These are phyloP conservation scores for Arabidopsis arenosa DNA, from an alignment of 345 rosid species.

Conservation along the genomic window DNA sequence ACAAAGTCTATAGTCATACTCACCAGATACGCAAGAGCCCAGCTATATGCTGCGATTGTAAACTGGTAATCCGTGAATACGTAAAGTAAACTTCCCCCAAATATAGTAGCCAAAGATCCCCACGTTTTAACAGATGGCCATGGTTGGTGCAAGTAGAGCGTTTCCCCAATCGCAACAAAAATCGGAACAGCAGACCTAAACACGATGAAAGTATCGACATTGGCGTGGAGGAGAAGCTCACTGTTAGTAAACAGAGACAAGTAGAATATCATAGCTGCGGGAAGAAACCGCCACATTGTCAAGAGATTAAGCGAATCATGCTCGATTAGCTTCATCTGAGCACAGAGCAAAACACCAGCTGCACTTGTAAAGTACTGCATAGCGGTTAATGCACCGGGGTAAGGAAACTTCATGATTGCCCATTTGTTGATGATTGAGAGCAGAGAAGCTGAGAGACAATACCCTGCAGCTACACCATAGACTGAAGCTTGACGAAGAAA, in stretches of 20 bases:
- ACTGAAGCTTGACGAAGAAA: slow-evolving; percentile 65
- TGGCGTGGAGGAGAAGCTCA: slow-evolving; percentile 95
- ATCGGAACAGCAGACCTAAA: slow-evolving; percentile 93
- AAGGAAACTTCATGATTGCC: slow-evolving; percentile 97
- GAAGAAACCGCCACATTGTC: slow-evolving; percentile 95
- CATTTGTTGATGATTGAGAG: slow-evolving; percentile 97
- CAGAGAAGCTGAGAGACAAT: slow-evolving; percentile 91
- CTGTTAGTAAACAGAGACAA: slow-evolving; percentile 94
- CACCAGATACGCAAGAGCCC: slow-evolving; percentile 90
- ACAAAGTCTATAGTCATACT: slow-evolving; percentile 98
- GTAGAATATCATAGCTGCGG: slow-evolving; percentile 92
- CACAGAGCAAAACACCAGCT: slow-evolving; percentile 73
- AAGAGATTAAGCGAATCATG: slow-evolving; percentile 67
- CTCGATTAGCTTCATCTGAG: slow-evolving; percentile 67
- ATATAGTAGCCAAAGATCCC: slow-evolving; percentile 78
- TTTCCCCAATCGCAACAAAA: slow-evolving; percentile 90
- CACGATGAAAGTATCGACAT: slow-evolving; percentile 95
- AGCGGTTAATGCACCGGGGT: slow-evolving; percentile 95
- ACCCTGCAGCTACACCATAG: slow-evolving; percentile 88
- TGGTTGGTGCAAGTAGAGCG: slow-evolving; percentile 80
- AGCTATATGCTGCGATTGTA: slow-evolving; percentile 77
- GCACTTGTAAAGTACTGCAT: slow-evolving; percentile 90
- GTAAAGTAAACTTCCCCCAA: slow-evolving; percentile 86
- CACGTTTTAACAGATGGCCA: slow-evolving; percentile 92
- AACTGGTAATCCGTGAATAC: slow-evolving; percentile 91